phyloP scores from a whole-genome alignment of 2,329 filamentous ascomycete species.

The Lachnum nothofagi region DNA sequence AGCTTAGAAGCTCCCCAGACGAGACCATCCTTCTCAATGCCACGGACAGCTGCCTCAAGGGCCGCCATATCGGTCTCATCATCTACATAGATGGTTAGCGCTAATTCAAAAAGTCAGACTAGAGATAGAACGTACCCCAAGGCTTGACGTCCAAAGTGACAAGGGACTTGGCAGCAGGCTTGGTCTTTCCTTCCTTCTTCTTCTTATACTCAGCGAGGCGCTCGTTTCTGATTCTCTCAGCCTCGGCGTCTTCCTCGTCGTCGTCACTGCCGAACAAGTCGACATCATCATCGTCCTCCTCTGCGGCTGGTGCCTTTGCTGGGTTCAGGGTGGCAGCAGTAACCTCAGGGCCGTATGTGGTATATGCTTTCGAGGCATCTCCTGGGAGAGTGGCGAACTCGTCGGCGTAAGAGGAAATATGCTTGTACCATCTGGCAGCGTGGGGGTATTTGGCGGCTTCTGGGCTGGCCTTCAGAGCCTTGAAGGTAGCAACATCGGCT shows the following conservation, averaged over 20 bases:
- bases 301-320: slow-evolving; percentile 70
- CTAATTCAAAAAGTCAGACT: not conserved
- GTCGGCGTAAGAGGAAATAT: slow-evolving; percentile 86
- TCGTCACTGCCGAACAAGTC: slow-evolving; percentile 91
- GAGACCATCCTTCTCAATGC: slow-evolving; percentile 87
- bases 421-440: slow-evolving; percentile 97
- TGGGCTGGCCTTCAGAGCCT: slow-evolving; percentile 73
- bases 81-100: slow-evolving; percentile 46
- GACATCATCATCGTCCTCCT: slow-evolving; percentile 76
- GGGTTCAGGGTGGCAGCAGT: slow-evolving; percentile 75
- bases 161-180: slow-evolving; percentile 90
- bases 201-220: slow-evolving; percentile 88
- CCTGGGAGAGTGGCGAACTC: slow-evolving; percentile 89
- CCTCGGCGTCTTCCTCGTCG: slow-evolving; percentile 90
- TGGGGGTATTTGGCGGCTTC: slow-evolving; percentile 84
- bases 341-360: slow-evolving; percentile 83
- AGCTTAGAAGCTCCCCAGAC: slow-evolving; percentile 92
- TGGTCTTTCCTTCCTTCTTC: slow-evolving; percentile 93
- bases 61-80: slow-evolving; percentile 89
- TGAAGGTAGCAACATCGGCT: slow-evolving; percentile 94
- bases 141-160: slow-evolving; percentile 97
- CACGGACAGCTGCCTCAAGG: slow-evolving; percentile 74
- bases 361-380: slow-evolving; percentile 83
- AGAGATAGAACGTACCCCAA: slow-evolving; percentile 68
- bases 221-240: slow-evolving; percentile 76